Percentiles rank a stretch among this genome's conserved stretches.
These are phyloP conservation scores for Mycosphaerelloides madeirae DNA, from an alignment of 2,329 filamentous ascomycete genomes.

Conservation along the genomic window DNA sequence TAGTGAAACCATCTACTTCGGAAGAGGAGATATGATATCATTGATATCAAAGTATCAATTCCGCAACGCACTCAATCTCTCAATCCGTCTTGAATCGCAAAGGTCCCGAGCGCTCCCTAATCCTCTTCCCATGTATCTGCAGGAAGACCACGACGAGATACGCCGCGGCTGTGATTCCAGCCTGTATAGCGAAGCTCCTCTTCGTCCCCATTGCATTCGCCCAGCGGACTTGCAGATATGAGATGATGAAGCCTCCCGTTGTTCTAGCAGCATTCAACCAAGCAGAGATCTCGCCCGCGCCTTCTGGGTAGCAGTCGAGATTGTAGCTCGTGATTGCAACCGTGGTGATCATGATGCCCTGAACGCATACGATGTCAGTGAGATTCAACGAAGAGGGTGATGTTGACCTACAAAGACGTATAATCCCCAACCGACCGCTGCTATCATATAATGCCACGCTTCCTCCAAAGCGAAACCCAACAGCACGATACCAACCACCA, in stretches of 20 bases:
- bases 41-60: too few species aligned
- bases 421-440: conserved; percentile 11
- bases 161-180: conserved; percentile 3
- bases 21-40: not conserved
- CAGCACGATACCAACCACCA: conserved; percentile 8
- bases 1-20: too few species aligned
- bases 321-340: conserved; percentile 8
- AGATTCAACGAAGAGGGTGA: too few species aligned
- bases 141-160: conserved; percentile 2
- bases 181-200: conserved; percentile 12
- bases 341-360: conserved; percentile 13
- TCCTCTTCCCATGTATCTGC: conserved; percentile 2
- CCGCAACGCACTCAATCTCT: too few species aligned
- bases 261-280: conserved; percentile 14
- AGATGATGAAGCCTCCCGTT: conserved; percentile 10
- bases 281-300: conserved; percentile 8
- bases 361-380: too few species aligned
- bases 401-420: conserved; percentile 9
- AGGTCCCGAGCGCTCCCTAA: conserved; percentile 3
- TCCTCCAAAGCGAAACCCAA: conserved; percentile 9
- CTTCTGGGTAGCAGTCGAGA: conserved; percentile 12
- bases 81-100: conserved; percentile 5
- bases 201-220: conserved; percentile 11
- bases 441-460: conserved; percentile 10
- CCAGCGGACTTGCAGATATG: conserved; percentile 12